Evolutionary conservation across 495 filamentous ascomycete species (phyloP).

Genomic region (Xylaria castorea): DNA sequence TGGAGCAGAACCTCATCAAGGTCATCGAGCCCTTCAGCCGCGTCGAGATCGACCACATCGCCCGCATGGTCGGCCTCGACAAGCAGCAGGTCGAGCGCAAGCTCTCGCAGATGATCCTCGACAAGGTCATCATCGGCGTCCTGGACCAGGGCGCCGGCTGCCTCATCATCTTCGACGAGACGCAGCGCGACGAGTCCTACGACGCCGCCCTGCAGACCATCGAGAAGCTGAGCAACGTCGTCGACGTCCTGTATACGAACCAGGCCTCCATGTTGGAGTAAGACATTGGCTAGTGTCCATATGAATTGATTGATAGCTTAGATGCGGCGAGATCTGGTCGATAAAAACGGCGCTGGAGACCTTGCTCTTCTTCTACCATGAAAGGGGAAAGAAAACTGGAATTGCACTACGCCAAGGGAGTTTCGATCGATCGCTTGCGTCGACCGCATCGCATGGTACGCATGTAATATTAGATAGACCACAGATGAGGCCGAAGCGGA

Average conservation of each 20-base stretch:
- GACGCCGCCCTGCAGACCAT: constrained; percentile 94
- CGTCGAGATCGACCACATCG: constrained; percentile 95
- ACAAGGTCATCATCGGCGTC: constrained; percentile 97
- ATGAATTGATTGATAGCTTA: constrained; percentile 6
- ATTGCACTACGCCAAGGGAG: background rate
- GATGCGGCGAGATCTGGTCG: constrained; percentile 14
- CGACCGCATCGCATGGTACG: constrained; percentile 14
- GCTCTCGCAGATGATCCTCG: constrained; percentile 97
- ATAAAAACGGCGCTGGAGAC: constrained; percentile 10
- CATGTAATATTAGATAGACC: constrained; percentile 30
- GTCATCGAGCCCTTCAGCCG: constrained; percentile 98
- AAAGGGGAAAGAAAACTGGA: background rate
- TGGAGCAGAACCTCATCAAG: constrained; percentile 99
- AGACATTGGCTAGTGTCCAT: constrained; percentile 13
- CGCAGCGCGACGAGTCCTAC: constrained; percentile 88
- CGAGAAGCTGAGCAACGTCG: constrained; percentile 95
- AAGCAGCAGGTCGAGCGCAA: constrained; percentile 97
- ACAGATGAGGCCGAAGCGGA: constrained; percentile 4
- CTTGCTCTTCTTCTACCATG: background rate
- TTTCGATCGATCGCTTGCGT: background rate
- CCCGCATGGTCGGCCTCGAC: constrained; percentile 95
- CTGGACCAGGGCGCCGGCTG: constrained; percentile 97
- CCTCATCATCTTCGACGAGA: constrained; percentile 96
- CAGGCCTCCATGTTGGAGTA: constrained; percentile 95
- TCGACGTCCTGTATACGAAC: constrained; percentile 96